phyloP scores from a whole-genome alignment of 495 filamentous ascomycete species.

The Podospora anserina region DNA sequence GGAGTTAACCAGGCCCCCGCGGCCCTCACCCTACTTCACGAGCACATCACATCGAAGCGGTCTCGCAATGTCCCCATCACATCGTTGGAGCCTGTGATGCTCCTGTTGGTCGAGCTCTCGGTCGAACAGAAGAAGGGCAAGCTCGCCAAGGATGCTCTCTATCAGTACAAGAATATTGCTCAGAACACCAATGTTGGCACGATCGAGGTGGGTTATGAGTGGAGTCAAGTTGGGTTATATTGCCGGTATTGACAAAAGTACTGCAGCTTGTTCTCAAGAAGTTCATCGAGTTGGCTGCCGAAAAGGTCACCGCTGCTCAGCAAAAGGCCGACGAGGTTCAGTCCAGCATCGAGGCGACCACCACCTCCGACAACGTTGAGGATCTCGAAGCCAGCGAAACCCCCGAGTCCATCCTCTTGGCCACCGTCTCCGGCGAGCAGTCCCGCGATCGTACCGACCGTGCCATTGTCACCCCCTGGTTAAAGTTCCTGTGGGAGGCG shows the following conservation, averaged over 20 bases:
- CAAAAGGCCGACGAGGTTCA: constrained; percentile 93
- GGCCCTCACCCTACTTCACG: constrained; percentile 91
- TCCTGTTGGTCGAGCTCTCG: constrained; percentile 92
- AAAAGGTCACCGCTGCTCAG: constrained; percentile 95
- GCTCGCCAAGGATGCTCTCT: constrained; percentile 95
- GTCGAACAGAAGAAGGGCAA: constrained; percentile 97
- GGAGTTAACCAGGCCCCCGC: constrained; percentile 90
- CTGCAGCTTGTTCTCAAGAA: constrained; percentile 81
- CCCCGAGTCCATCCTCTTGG: constrained; percentile 94
- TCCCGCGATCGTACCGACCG: constrained; percentile 94
- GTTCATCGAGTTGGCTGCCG: constrained; percentile 94
- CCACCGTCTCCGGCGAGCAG: constrained; percentile 96
- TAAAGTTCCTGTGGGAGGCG: constrained; percentile 99
- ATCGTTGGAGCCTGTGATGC: constrained; percentile 96
- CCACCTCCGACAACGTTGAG: constrained; percentile 64
- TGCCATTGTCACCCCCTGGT: constrained; percentile 96
- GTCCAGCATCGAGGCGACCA: constrained; percentile 74
- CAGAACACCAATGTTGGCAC: constrained; percentile 98
- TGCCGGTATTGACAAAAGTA: constrained; percentile 24
- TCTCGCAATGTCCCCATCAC: constrained; percentile 96
- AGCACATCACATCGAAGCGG: constrained; percentile 97
- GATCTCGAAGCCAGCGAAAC: constrained; percentile 97
- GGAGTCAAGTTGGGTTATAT: constrained; percentile 4
- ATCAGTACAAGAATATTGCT: constrained; percentile 99
- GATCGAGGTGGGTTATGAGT: constrained; percentile 65